Evolutionary conservation across 352 stramenopile genomes (phyloP).

Genomic region (Pythium biforme): DNA sequence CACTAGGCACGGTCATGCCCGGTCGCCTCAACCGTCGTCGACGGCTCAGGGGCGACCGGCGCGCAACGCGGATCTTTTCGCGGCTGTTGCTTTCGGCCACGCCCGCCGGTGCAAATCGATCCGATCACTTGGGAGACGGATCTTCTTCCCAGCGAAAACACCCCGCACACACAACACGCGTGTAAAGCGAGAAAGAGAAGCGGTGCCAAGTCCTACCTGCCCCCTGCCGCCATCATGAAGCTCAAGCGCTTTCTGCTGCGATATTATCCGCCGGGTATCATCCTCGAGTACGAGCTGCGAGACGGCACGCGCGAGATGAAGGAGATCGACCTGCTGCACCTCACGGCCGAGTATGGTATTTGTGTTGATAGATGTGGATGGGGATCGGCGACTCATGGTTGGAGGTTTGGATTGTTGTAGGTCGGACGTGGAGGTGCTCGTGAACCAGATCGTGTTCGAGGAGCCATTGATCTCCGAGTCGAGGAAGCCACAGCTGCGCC

Average conservation of each 20-base stretch:
- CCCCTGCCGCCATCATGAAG: conserved; percentile 87
- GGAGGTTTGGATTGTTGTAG: conserved; percentile 27
- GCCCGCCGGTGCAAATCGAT: neutral
- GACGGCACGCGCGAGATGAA: conserved; percentile 94
- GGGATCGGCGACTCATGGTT: neutral
- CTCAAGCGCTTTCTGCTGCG: conserved; percentile 94
- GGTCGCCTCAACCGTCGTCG: conserved; percentile 18
- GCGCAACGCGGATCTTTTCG: neutral
- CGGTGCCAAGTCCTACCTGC: no score
- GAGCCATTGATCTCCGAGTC: conserved; percentile 93
- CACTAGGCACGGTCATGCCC: no score
- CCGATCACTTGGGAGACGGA: neutral
- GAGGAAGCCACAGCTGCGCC: conserved; percentile 91
- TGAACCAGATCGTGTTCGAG: conserved; percentile 96
- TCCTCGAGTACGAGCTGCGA: conserved; percentile 94
- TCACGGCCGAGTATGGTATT: conserved; percentile 89
- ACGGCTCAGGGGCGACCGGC: neutral
- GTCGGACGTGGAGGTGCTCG: conserved; percentile 92
- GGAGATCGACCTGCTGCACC: conserved; percentile 93
- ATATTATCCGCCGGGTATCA: conserved; percentile 95
- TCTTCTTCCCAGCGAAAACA: neutral
- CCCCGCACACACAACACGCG: neutral
- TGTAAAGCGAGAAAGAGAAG: neutral
- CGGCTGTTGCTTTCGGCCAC: neutral
- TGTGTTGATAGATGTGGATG: no score